Evolutionary conservation across 331 rosid species (phyloP).

Genomic region (Malus hybrid): DNA sequence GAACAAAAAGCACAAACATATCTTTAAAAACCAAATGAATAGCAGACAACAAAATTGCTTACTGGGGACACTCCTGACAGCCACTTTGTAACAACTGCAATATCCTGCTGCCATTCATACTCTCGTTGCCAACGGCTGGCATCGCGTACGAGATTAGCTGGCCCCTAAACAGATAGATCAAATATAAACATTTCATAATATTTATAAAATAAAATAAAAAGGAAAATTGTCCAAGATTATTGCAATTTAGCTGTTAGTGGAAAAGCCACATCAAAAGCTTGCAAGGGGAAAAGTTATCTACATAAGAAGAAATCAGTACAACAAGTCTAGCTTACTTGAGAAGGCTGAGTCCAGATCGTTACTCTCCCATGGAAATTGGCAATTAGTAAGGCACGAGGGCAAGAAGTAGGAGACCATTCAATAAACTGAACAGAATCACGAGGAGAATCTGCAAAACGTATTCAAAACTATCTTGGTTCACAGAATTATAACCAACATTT

Average conservation of each 20-base stretch:
- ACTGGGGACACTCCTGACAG: constrained; percentile 84
- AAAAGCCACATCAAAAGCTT: background rate
- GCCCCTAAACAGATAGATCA: constrained; percentile 50
- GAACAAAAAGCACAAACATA: background rate
- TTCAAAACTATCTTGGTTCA: constrained; percentile 15
- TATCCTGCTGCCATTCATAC: constrained; percentile 93
- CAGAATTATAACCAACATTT: background rate
- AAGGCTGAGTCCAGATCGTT: constrained; percentile 91
- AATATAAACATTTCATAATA: background rate
- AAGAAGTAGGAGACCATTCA: constrained; percentile 92
- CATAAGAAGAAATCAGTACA: background rate
- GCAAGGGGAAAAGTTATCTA: background rate
- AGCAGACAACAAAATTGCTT: constrained; percentile 28
- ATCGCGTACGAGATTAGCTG: constrained; percentile 74
- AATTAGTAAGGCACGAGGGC: constrained; percentile 72
- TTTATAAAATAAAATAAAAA: background rate
- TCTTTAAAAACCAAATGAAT: constrained; percentile 1
- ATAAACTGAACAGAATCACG: constrained; percentile 91
- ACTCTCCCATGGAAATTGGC: constrained; percentile 93
- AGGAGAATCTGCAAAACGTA: constrained; percentile 64
- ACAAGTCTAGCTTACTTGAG: constrained; percentile 54
- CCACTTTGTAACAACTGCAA: constrained; percentile 97
- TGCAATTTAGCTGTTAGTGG: background rate
- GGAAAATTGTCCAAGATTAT: background rate
- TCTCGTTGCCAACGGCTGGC: constrained; percentile 72